Evolutionary conservation across 2,329 filamentous ascomycete species (phyloP).

Genomic region (Bipolaris sorokiniana): DNA sequence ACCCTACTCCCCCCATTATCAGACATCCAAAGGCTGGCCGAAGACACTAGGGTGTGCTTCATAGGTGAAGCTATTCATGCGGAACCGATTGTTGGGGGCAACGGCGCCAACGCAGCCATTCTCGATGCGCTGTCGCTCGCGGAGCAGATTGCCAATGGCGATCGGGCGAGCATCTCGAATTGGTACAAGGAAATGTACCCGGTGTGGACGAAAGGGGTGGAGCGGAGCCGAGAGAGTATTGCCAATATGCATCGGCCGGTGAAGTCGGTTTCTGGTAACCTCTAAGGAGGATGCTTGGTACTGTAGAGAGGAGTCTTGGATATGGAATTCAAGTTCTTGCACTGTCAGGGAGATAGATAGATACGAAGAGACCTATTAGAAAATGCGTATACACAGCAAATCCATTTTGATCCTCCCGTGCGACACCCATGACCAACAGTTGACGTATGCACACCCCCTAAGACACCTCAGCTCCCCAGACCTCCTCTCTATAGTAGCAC

Average conservation of each 20-base stretch:
- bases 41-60: slow-evolving; percentile 7
- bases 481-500: too few relatives aligned
- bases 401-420: too few relatives aligned
- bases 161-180: neutral
- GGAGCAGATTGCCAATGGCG: neutral
- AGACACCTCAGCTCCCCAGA: too few relatives aligned
- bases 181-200: slow-evolving; percentile 1
- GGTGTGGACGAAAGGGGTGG: neutral
- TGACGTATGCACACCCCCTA: too few relatives aligned
- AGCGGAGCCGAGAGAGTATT: neutral
- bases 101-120: slow-evolving; percentile 51
- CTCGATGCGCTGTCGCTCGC: slow-evolving; percentile 45
- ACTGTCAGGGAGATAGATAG: neutral
- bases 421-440: too few relatives aligned
- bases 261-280: neutral
- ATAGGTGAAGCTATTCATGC: slow-evolving; percentile 52
- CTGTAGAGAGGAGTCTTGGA: neutral
- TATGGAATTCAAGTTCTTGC: neutral
- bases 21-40: slow-evolving; percentile 27
- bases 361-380: neutral
- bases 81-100: slow-evolving; percentile 50
- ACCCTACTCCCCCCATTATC: slow-evolving; percentile 25
- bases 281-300: neutral
- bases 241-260: neutral
- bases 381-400: too few relatives aligned